Percentiles rank a stretch among this genome's conserved stretches.
phyloP scores from a whole-genome alignment of 352 stramenopile genomes.

The Thalassiosira mediterranea region DNA sequence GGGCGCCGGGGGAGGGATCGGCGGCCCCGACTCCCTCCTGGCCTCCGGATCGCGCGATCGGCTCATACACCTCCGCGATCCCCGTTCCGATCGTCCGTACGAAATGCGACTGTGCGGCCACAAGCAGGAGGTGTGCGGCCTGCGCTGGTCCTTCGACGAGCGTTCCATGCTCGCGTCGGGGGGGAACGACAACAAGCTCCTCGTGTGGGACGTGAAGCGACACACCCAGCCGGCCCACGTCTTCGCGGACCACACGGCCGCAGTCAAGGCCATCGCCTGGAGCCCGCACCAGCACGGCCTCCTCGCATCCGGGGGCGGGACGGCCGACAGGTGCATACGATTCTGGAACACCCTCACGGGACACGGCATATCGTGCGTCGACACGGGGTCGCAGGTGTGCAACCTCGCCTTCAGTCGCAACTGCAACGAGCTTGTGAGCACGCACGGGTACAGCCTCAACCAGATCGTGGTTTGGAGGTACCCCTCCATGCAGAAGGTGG shows the following conservation, averaged over 20 bases:
- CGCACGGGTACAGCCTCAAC: slow-evolving; percentile 98
- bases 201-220: slow-evolving; percentile 92
- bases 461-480: slow-evolving; percentile 92
- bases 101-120: slow-evolving; percentile 68
- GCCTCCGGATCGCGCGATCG: slow-evolving; percentile 94
- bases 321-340: slow-evolving; percentile 94
- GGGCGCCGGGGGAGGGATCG: slow-evolving; percentile 91
- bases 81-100: slow-evolving; percentile 83
- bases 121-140: slow-evolving; percentile 91
- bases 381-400: slow-evolving; percentile 96
- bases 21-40: slow-evolving; percentile 87
- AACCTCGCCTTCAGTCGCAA: slow-evolving; percentile 98
- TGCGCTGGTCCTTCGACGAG: slow-evolving; percentile 95
- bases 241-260: slow-evolving; percentile 95
- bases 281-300: slow-evolving; percentile 95
- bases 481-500: slow-evolving; percentile 94
- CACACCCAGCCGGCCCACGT: slow-evolving; percentile 85
- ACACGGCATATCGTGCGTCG: slow-evolving; percentile 89
- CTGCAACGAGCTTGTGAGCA: slow-evolving; percentile 97
- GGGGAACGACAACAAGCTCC: slow-evolving; percentile 98
- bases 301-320: slow-evolving; percentile 93
- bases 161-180: slow-evolving; percentile 85
- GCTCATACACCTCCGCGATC: slow-evolving; percentile 91
- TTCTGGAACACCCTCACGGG: slow-evolving; percentile 97
- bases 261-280: slow-evolving; percentile 98